Evolutionary conservation across 2,329 filamentous ascomycete species (phyloP), one percentile per base, ranked within the genome.

Genomic region (Sporothrix curviconia): DNA sequence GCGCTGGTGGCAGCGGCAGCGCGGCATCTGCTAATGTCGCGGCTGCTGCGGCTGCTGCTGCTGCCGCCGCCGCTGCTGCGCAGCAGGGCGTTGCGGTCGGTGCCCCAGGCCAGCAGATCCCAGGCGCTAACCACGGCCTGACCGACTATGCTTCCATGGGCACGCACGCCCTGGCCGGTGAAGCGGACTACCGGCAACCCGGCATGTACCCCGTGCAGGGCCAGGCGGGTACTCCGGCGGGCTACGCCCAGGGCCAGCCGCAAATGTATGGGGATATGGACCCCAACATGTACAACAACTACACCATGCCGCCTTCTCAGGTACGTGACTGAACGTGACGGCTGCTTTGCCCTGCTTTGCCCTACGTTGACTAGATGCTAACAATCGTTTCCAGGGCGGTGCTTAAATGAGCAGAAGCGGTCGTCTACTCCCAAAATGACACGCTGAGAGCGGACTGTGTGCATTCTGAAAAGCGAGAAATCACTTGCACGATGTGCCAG

Each of bases 171-270:
- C 79, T 91, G 60, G 77, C 78, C 17, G 78, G 83, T 47, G 87
- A 91, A 56, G 81, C 87, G 64, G 89, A 94, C 65, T 95, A 95
- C 71, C 87, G 90, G 61, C 82, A 85, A 64, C 84, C 84, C 44
- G 82, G 82, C 66, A 92, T 96, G 83, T 96, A 96, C 69, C 79
- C 86, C 30, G 86, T 85, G 56, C 85, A 90, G 62, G 88, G 91
- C 58, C 89, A 90, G 64, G 77, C 85, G 14, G 87, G 88, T 50
- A 83, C 87, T 12, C 79, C 83, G 47, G 81, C 82, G 53, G 80
- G 82, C 12, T 95, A 95, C 69, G 88, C 86, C 14, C 90, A 94
- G 67, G 82, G 87, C 46, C 86, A 89, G 64, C 83, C 86, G 59
- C 77, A 84, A 62, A 95, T 96, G 80, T 96, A 91, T 68, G 80